These are phyloP conservation scores for Leccinum boreale DNA, from an alignment of 768 basidiomycete genomes.

Conservation along the genomic window DNA sequence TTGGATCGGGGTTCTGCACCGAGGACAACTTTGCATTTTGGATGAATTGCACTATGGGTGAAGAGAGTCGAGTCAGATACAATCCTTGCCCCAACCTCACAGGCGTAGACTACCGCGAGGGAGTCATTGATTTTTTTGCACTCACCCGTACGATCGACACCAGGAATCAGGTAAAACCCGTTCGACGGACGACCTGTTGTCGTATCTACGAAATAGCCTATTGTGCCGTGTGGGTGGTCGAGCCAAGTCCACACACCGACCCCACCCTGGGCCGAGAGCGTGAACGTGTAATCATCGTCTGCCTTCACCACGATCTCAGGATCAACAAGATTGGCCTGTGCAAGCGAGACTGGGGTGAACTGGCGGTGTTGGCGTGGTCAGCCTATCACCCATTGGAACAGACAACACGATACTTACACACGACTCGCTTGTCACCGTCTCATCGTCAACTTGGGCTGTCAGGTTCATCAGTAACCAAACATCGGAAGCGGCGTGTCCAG, in stretches of 20 bases:
- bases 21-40: constrained; percentile 39
- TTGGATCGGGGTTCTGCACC: constrained; percentile 35
- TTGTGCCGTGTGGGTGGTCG: constrained; percentile 53
- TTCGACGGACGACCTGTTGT: constrained; percentile 42
- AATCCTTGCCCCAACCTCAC: background rate
- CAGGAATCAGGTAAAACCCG: constrained; percentile 55
- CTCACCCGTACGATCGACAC: constrained; percentile 50
- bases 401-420: constrained; percentile 36
- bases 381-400: background rate
- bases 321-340: constrained; percentile 7
- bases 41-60: constrained; percentile 38
- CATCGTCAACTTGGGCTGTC: constrained; percentile 41
- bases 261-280: constrained; percentile 49
- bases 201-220: constrained; percentile 50
- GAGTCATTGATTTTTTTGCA: background rate
- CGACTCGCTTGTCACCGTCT: constrained; percentile 47
- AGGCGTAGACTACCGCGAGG: background rate
- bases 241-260: constrained; percentile 60
- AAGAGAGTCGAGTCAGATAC: background rate
- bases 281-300: constrained; percentile 41
- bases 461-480: constrained; percentile 53
- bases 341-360: constrained; percentile 53
- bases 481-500: constrained; percentile 37
- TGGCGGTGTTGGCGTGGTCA: constrained; percentile 16
- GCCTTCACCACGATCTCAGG: background rate